Evolutionary conservation across 768 basidiomycete genomes (phyloP).

Genomic region (Termitomyces sp.): DNA sequence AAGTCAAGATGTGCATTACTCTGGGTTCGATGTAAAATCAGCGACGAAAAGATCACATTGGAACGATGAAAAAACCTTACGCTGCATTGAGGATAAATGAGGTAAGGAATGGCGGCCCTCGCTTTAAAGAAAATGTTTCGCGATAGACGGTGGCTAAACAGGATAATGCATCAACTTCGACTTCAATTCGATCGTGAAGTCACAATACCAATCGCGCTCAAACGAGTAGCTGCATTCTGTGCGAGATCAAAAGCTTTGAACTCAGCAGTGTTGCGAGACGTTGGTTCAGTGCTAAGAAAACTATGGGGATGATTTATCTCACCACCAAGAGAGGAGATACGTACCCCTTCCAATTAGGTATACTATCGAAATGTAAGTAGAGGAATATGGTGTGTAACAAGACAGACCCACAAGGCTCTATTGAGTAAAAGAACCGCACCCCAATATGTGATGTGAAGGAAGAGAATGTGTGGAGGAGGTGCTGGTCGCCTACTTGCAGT

Average conservation of each 20-base stretch:
- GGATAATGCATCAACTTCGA: neutral
- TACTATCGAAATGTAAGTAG: slow-evolving; percentile 34
- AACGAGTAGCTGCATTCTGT: slow-evolving; percentile 67
- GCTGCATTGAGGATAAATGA: slow-evolving; percentile 70
- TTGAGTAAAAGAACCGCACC: slow-evolving; percentile 70
- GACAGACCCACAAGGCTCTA: slow-evolving; percentile 67
- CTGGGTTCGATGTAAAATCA: slow-evolving; percentile 30
- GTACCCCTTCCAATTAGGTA: slow-evolving; percentile 73
- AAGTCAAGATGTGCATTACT: slow-evolving; percentile 75
- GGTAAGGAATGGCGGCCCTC: slow-evolving; percentile 61
- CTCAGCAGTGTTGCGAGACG: slow-evolving; percentile 46
- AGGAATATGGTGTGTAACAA: neutral
- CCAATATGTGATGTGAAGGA: slow-evolving; percentile 76
- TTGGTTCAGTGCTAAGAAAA: slow-evolving; percentile 36
- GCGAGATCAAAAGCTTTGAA: slow-evolving; percentile 73
- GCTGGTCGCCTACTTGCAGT: slow-evolving; percentile 45
- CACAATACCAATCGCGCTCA: slow-evolving; percentile 56
- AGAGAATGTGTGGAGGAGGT: slow-evolving; percentile 64
- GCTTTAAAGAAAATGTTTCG: slow-evolving; percentile 57
- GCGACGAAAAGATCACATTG: slow-evolving; percentile 8
- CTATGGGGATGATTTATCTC: slow-evolving; percentile 3
- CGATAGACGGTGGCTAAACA: slow-evolving; percentile 54
- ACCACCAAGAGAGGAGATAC: slow-evolving; percentile 8
- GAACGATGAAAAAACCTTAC: slow-evolving; percentile 36
- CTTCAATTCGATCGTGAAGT: neutral